phyloP scores from a whole-genome alignment of 495 filamentous ascomycete genomes.

The Aspergillus avenaceus region DNA sequence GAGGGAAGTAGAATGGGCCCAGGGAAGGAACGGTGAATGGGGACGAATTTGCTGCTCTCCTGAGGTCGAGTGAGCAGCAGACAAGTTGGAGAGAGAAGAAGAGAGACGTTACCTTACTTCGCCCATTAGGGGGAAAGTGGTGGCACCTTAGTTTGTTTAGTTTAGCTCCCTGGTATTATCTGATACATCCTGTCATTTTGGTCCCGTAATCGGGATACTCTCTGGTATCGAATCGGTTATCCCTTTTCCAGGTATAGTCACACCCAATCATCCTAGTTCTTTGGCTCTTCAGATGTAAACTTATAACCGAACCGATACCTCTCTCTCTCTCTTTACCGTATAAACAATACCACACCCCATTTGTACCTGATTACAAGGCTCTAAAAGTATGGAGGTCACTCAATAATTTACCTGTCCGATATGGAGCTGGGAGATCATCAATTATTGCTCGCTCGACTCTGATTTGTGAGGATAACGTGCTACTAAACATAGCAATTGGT shows the following conservation, averaged over 20 bases:
- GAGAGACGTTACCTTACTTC: slow-evolving; percentile 6
- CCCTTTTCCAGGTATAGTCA: background rate
- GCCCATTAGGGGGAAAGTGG: slow-evolving; percentile 17
- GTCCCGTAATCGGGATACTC: no score
- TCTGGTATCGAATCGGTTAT: background rate
- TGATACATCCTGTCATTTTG: no score
- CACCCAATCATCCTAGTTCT: background rate
- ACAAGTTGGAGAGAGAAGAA: slow-evolving; percentile 1
- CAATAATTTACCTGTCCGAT: slow-evolving; percentile 10
- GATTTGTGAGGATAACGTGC: background rate
- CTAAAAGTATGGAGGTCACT: background rate
- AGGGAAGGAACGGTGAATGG: slow-evolving; percentile 17
- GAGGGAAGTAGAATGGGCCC: slow-evolving; percentile 10
- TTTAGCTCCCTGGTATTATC: background rate
- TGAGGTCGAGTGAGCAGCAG: slow-evolving; percentile 21
- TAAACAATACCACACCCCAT: no score
- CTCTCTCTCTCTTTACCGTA: no score
- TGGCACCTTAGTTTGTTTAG: slow-evolving; percentile 11
- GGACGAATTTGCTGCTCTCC: slow-evolving; percentile 22
- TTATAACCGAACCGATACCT: background rate
- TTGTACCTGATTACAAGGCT: background rate
- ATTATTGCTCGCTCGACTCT: slow-evolving; percentile 4
- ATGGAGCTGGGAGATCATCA: slow-evolving; percentile 7
- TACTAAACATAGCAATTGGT: background rate
- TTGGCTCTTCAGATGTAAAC: background rate